phyloP scores from a whole-genome alignment of 1,139 yeast genomes.

The Suhomyces wounanorum region DNA sequence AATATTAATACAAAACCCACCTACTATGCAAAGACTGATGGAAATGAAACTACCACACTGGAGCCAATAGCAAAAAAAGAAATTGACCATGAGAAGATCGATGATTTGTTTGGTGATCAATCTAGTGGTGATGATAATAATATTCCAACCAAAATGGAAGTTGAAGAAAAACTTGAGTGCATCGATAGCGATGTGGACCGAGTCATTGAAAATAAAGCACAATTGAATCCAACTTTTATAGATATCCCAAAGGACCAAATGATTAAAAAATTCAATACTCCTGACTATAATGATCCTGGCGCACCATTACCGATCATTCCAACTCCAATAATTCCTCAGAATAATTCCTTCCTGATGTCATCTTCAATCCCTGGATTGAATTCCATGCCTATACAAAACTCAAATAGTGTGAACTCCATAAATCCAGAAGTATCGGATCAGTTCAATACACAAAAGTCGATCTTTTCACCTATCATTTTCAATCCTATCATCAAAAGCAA shows the following conservation, averaged over 20 bases:
- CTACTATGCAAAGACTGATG: neutral
- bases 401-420: neutral
- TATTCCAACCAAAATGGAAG: neutral
- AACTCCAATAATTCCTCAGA: slow-evolving; percentile 52
- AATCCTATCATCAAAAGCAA: slow-evolving; percentile 75
- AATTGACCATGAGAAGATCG: slow-evolving; percentile 6
- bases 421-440: slow-evolving; percentile 1
- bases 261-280: slow-evolving; percentile 35
- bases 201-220: neutral
- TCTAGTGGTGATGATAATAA: neutral
- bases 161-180: neutral
- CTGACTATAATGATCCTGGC: slow-evolving; percentile 76
- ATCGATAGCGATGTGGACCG: neutral
- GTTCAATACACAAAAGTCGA: slow-evolving; percentile 38
- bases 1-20: neutral
- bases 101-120: slow-evolving; percentile 14
- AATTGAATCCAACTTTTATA: slow-evolving; percentile 25
- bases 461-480: slow-evolving; percentile 78
- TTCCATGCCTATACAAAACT: neutral
- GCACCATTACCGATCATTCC: slow-evolving; percentile 70
- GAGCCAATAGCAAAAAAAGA: neutral
- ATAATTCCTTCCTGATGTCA: slow-evolving; percentile 12
- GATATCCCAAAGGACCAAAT: slow-evolving; percentile 60
- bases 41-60: neutral
- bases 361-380: slow-evolving; percentile 13